Base-by-base conservation (phyloP, 371 early-diverging fungal species). In the Mortierella sp. region DNA sequence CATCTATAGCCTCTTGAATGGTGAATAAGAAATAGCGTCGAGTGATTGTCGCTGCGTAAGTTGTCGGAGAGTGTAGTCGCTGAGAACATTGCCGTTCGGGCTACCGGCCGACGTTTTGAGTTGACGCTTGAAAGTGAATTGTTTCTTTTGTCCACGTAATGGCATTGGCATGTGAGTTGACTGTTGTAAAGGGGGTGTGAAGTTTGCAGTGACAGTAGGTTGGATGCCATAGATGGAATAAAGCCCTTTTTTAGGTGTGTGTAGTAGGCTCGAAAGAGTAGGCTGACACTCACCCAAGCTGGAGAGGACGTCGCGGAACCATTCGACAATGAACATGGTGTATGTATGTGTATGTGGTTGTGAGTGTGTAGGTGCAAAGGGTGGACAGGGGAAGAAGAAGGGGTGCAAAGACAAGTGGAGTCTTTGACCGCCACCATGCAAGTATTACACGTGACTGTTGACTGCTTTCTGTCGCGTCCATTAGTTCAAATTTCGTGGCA, bases 271-370 rank as follows among this genome's bases (percentile, higher is more conserved):
- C 21, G 24, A 18, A 16, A 75, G 38, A 44, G 55, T 56, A 18
- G 32, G 12, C 4, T 54, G 43, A 27, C 32, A 88, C 92, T 83
- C 92, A 97, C 97, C 98, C 75, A 97, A 91, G 76, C 90, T 90
- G 79, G 94, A 89, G 75, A 98, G 91, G 60, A 97, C 95, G 88
- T 96, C 96, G 91, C 95, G 96, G 90, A 98, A 96, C 98, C 98
- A 98, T 89, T 96, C 95, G 86, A 97, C 90, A 85, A 98, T 92
- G 89, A 97, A 97, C 97, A 97, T 97, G 51, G 32, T 73, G 80
- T 74, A 27, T 51, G 14, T 55, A 21, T 35, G 70, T 54, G 43
- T 32, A 21, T 51, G 48, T 29, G 75, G 41, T 41, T 51, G 46
- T 27, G 55, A n/a, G 43, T 49, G 54, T 10, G 49, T 41, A 6